Conservation (phyloP, 2,329 filamentous ascomycete species). For the Shiraia sp. region DNA sequence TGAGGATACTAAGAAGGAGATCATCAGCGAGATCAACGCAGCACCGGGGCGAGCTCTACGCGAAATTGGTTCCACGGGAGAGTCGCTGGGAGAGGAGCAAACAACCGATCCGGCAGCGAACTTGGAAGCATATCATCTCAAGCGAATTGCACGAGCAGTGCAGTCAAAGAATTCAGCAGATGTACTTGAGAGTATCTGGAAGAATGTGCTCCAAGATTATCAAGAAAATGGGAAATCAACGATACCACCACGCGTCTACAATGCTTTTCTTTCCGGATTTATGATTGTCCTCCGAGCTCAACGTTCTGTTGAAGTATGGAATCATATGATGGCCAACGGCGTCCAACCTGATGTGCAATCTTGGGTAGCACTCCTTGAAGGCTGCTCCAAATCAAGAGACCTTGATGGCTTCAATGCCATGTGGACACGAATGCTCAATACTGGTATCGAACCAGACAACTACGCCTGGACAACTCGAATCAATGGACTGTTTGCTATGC, state of each 20-base stretch:
- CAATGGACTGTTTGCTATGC: slow-evolving; percentile 63
- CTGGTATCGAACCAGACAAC: slow-evolving; percentile 64
- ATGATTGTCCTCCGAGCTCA: slow-evolving; percentile 49
- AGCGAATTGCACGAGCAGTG: slow-evolving; percentile 30
- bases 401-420: slow-evolving; percentile 64
- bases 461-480: slow-evolving; percentile 73
- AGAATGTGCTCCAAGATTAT: slow-evolving; percentile 22
- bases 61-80: slow-evolving; percentile 11
- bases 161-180: slow-evolving; percentile 13
- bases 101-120: slow-evolving; percentile 14
- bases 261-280: slow-evolving; percentile 53
- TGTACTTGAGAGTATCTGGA: slow-evolving; percentile 30
- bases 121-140: slow-evolving; percentile 28
- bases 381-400: slow-evolving; percentile 66
- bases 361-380: slow-evolving; percentile 74
- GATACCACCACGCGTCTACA: slow-evolving; percentile 44
- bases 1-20: slow-evolving; percentile 12
- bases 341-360: slow-evolving; percentile 65
- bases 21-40: slow-evolving; percentile 22
- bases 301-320: slow-evolving; percentile 60
- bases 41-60: slow-evolving; percentile 29
- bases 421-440: slow-evolving; percentile 66
- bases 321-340: slow-evolving; percentile 58
- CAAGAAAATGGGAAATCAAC: slow-evolving; percentile 5
- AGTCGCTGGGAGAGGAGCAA: slow-evolving; percentile 1